phyloP scores from a whole-genome alignment of 2,329 filamentous ascomycete species.

The Penicillium vulpinum region DNA sequence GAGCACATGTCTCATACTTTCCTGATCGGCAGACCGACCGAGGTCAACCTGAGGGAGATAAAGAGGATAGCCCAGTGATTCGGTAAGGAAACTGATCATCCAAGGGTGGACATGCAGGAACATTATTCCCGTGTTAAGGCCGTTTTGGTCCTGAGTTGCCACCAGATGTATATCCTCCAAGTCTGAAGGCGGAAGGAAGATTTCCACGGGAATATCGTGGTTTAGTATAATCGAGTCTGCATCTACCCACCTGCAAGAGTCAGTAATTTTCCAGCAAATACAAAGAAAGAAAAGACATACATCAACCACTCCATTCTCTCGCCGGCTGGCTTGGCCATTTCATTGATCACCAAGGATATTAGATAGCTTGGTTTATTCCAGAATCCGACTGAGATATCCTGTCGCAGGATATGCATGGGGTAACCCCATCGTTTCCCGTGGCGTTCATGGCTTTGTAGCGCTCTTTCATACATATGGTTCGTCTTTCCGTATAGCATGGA shows the following conservation, averaged over 20 bases:
- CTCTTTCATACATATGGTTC: conserved; percentile 37
- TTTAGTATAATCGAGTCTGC: conserved; percentile 38
- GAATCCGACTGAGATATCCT: conserved; percentile 34
- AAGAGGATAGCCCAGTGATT: conserved; percentile 27
- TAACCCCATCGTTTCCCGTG: conserved; percentile 40
- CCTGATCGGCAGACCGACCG: conserved; percentile 23
- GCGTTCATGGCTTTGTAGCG: conserved; percentile 35
- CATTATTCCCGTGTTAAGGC: conserved; percentile 38
- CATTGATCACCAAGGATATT: conserved; percentile 31
- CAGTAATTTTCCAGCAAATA: not conserved
- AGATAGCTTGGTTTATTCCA: conserved; percentile 39
- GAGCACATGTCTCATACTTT: conserved; percentile 23
- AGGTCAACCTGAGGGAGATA: conserved; percentile 24
- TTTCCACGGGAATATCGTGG: conserved; percentile 33
- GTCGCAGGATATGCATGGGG: conserved; percentile 35
- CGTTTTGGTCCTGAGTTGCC: conserved; percentile 33
- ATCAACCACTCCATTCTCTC: conserved; percentile 40
- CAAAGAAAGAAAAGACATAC: conserved; percentile 19
- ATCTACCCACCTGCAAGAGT: conserved; percentile 33
- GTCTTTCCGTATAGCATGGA: conserved; percentile 36
- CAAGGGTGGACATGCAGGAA: conserved; percentile 37
- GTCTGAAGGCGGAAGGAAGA: conserved; percentile 35
- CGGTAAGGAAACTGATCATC: conserved; percentile 34
- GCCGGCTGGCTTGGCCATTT: conserved; percentile 33
- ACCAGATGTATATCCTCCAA: conserved; percentile 33